Percentiles rank a stretch among this genome's conserved stretches.
Conservation (phyloP, 139 green algal species). For the Raphidocelis subcapitata region DNA sequence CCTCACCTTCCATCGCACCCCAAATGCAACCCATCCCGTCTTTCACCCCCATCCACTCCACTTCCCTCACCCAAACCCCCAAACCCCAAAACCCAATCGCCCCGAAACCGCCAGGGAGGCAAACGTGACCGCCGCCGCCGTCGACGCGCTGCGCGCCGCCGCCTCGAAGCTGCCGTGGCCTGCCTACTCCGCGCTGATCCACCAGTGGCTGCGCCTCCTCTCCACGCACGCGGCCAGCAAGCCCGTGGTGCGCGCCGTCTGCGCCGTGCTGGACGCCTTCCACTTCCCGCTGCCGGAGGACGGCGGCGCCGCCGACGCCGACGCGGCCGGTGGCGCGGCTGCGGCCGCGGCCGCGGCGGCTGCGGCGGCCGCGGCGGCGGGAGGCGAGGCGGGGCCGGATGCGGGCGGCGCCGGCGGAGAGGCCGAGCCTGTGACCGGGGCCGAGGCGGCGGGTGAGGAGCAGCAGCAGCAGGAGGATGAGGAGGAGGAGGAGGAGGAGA, state of each 20-base stretch:
- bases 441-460: slow-evolving; percentile 5
- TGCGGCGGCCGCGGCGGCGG: not conserved
- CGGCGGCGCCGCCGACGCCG: not conserved
- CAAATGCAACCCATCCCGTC: not conserved
- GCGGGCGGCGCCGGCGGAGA: not conserved
- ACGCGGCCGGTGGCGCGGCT: not conserved
- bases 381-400: not conserved
- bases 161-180: slow-evolving; percentile 63
- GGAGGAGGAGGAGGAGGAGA: not conserved
- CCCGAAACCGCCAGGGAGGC: slow-evolving; percentile 30
- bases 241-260: slow-evolving; percentile 55
- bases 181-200: slow-evolving; percentile 76
- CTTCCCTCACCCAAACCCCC: not conserved
- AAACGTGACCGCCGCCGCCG: slow-evolving; percentile 67
- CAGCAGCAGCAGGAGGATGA: slow-evolving; percentile 12
- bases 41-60: not conserved
- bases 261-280: slow-evolving; percentile 78
- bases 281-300: slow-evolving; percentile 65
- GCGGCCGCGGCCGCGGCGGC: slow-evolving; percentile 3
- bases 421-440: not conserved
- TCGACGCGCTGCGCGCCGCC: slow-evolving; percentile 45
- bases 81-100: no score
- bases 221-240: slow-evolving; percentile 17
- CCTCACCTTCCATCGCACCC: not conserved
- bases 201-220: slow-evolving; percentile 58